Percentiles rank a stretch among this genome's conserved stretches.
These are phyloP conservation scores for Erysimum cheiranthoides DNA, from an alignment of 345 rosid genomes.

Conservation along the genomic window DNA sequence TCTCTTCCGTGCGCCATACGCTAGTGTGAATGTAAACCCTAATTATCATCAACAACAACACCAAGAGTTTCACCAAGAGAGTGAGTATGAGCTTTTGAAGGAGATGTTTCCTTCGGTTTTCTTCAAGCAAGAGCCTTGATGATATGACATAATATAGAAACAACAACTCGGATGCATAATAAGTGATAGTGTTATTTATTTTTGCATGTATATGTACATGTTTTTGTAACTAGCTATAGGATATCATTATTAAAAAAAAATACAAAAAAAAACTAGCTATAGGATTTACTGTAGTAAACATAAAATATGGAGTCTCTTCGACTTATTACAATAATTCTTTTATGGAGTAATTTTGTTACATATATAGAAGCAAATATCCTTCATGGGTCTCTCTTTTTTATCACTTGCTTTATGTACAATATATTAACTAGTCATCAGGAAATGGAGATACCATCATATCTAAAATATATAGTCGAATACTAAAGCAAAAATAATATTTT, in stretches of 20 bases:
- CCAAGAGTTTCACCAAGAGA: slow-evolving; percentile 47
- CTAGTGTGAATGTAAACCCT: slow-evolving; percentile 41
- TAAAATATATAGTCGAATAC: background rate
- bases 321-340: background rate
- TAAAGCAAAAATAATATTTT: background rate
- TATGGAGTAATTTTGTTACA: background rate
- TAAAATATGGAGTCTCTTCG: slow-evolving; percentile 8
- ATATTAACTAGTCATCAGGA: background rate
- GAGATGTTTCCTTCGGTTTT: slow-evolving; percentile 79
- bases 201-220: slow-evolving; percentile 32
- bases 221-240: slow-evolving; percentile 12
- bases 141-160: slow-evolving; percentile 14
- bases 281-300: slow-evolving; percentile 12
- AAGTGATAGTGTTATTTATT: slow-evolving; percentile 25
- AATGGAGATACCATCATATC: slow-evolving; percentile 5
- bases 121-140: slow-evolving; percentile 66
- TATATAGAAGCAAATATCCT: background rate
- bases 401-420: background rate
- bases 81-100: slow-evolving; percentile 76
- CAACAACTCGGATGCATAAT: slow-evolving; percentile 28
- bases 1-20: slow-evolving; percentile 39
- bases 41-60: slow-evolving; percentile 42
- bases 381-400: background rate
- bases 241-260: background rate
- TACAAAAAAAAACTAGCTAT: background rate